Percentiles rank a stretch among this genome's conserved stretches.
Evolutionary conservation across 2,329 filamentous ascomycete genomes (phyloP).

Genomic region (Alternaria solani): DNA sequence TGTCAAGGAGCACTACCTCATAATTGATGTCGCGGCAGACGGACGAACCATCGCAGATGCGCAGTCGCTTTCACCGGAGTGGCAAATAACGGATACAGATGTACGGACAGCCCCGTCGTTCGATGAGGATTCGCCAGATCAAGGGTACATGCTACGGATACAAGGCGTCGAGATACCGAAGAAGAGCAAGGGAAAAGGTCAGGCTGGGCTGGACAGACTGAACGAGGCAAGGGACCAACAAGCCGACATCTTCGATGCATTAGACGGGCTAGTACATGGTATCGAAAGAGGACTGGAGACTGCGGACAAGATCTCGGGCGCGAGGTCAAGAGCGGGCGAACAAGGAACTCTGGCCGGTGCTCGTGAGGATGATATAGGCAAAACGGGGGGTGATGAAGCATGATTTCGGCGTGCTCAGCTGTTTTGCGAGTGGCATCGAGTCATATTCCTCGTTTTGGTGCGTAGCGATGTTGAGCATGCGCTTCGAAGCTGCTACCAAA

Average conservation of each 20-base stretch:
- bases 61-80: slow-evolving; percentile 76
- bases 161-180: slow-evolving; percentile 59
- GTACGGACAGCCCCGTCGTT: slow-evolving; percentile 70
- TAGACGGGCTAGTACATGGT: slow-evolving; percentile 48
- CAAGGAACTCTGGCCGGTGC: slow-evolving; percentile 17
- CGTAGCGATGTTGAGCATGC: neutral
- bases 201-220: slow-evolving; percentile 38
- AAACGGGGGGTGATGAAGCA: slow-evolving; percentile 9
- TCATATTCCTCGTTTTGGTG: neutral
- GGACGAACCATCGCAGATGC: slow-evolving; percentile 69
- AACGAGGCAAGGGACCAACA: slow-evolving; percentile 42
- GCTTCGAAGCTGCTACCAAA: neutral
- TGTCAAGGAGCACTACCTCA: slow-evolving; percentile 63
- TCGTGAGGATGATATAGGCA: slow-evolving; percentile 9
- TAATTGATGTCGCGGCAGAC: slow-evolving; percentile 61
- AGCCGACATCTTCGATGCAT: slow-evolving; percentile 46
- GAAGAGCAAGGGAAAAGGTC: slow-evolving; percentile 41
- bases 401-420: neutral
- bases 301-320: slow-evolving; percentile 44
- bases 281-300: slow-evolving; percentile 49
- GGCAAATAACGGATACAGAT: slow-evolving; percentile 68
- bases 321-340: slow-evolving; percentile 20
- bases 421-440: neutral
- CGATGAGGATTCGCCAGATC: slow-evolving; percentile 56
- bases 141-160: slow-evolving; percentile 68